Base-by-base conservation (phyloP, 176 grass and related monocot species). In the Aechmea fasciata region DNA sequence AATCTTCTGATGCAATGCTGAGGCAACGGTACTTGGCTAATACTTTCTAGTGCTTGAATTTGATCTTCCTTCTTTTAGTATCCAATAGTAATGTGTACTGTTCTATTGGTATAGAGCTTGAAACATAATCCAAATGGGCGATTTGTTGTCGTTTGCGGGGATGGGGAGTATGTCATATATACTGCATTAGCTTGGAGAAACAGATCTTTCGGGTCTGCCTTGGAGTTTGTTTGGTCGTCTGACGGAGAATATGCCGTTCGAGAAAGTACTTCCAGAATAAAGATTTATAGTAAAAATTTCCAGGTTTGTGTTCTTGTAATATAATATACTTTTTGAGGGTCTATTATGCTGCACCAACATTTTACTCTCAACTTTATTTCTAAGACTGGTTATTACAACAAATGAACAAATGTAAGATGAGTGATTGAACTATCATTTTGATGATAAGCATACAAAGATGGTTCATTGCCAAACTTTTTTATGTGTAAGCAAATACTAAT, bases 61-160 rank as follows among this genome's bases (percentile, higher is more conserved):
- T 61, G 55, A 10, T 61, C 55, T 61, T 19, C 17, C 10, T 15
- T 61, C 17, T 3, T 22, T 61, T 18, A 61, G 15, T 18, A 18
- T 61, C 55, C 20, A 18, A 17, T 61, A 10, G 17, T 61, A 18
- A 61, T 20, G 15, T n/a, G 7, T n/a, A 15, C 5, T 69, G 61
- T 55, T 74, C 49, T 72, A 69, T 84, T 75, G 9, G 73, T 87
- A 81, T 80, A 99, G 94, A 93, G 67, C 80, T 92, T 99, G 71
- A 99, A 90, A 80, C 94, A 99, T 81, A 99, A 99, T 50, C 94
- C 84, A 64, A 99, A 93, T 77, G 94, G 94, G 0, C 85, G 94
- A 66, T 93, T 99, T 81, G 94, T 93, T 73, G 89, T 92, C 63
- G 94, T 99, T 50, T 99, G 94, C 2, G 94, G 94, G 87, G 94